phyloP scores from a whole-genome alignment of 2,329 filamentous ascomycete species.

The Elsinoe necatrix region DNA sequence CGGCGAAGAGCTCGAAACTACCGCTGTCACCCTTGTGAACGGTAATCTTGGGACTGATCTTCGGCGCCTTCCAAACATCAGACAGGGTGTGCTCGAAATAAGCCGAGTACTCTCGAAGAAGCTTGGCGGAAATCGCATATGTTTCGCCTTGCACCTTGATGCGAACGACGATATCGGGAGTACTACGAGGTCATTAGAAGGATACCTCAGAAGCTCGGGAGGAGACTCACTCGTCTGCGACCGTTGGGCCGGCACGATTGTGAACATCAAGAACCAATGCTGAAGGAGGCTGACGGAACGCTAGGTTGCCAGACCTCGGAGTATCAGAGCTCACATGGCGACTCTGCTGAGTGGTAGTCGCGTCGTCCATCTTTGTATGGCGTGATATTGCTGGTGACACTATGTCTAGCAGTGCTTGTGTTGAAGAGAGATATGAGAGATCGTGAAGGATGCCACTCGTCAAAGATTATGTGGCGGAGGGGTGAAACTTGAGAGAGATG shows the following conservation, averaged over 20 bases:
- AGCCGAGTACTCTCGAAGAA: not conserved
- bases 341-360: not conserved
- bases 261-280: not conserved
- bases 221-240: not conserved
- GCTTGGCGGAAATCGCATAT: not conserved
- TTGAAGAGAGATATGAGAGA: no score
- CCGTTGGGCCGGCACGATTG: not conserved
- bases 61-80: not conserved
- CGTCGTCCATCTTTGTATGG: no score
- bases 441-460: not conserved
- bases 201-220: not conserved
- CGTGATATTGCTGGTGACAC: no score
- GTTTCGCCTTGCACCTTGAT: not conserved
- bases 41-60: not conserved
- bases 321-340: not conserved
- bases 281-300: not conserved
- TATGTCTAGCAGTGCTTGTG: no score
- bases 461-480: no score
- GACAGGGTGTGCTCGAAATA: not conserved
- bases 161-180: not conserved
- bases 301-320: not conserved
- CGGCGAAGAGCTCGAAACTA: conserved; percentile 3
- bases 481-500: not conserved
- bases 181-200: not conserved
- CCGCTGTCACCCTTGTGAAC: not conserved